Evolutionary conservation across 2,329 filamentous ascomycete genomes (phyloP).

Genomic region (Cladophialophora carrionii): DNA sequence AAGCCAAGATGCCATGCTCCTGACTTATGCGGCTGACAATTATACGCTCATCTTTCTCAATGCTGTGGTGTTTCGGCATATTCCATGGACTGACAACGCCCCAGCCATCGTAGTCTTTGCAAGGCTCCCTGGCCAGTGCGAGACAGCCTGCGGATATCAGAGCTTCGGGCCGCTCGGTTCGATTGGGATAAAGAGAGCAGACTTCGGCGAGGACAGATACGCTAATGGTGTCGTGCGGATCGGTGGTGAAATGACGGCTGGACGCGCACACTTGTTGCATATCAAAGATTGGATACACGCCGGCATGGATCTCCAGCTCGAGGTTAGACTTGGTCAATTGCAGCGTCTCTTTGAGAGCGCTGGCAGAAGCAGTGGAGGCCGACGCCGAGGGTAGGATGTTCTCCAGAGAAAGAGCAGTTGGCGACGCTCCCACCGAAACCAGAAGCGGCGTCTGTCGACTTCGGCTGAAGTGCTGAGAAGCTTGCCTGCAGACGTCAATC

Average conservation of each 20-base stretch:
- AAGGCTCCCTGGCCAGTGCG: conserved; percentile 73
- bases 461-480: conserved; percentile 38
- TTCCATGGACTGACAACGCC: conserved; percentile 69
- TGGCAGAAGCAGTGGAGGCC: conserved; percentile 26
- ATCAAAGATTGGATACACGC: conserved; percentile 75
- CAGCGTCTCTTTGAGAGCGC: conserved; percentile 29
- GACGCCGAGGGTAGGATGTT: conserved; percentile 53
- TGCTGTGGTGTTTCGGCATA: conserved; percentile 40
- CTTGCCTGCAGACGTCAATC: conserved; percentile 53
- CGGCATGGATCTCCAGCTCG: conserved; percentile 71
- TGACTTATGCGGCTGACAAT: conserved; percentile 73
- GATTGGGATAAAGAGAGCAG: conserved; percentile 65
- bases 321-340: conserved; percentile 45
- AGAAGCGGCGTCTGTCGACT: conserved; percentile 47
- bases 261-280: conserved; percentile 77
- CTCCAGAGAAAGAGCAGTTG: conserved; percentile 69
- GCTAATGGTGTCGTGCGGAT: conserved; percentile 59
- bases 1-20: conserved; percentile 74
- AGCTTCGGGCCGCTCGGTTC: conserved; percentile 59
- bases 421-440: conserved; percentile 75
- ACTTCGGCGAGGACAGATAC: conserved; percentile 73
- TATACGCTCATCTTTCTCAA: conserved; percentile 59
- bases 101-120: conserved; percentile 71
- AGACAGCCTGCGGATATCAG: conserved; percentile 70
- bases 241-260: conserved; percentile 52